Evolutionary conservation across 2,329 filamentous ascomycete species (phyloP).

Genomic region (Akanthomyces lecanii): DNA sequence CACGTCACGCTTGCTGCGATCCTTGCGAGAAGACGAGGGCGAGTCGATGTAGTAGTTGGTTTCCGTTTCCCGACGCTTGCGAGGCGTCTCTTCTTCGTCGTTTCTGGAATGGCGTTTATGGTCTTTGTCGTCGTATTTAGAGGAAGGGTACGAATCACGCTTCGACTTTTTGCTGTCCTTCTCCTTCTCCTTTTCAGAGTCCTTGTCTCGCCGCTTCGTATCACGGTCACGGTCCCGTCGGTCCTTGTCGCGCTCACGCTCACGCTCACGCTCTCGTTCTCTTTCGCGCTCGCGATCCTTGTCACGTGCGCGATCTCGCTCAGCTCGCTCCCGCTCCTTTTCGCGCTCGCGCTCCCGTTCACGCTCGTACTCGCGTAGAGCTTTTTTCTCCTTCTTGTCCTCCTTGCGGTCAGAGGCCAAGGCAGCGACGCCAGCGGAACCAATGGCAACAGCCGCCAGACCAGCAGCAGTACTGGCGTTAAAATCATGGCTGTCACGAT

Average conservation of each 20-base stretch:
- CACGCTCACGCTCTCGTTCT: constrained; percentile 21
- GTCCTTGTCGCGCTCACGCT: constrained; percentile 24
- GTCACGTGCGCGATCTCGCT: constrained; percentile 21
- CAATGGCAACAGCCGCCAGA: constrained; percentile 47
- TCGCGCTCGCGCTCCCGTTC: constrained; percentile 21
- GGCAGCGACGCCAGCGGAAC: constrained; percentile 40
- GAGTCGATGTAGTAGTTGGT: constrained; percentile 24
- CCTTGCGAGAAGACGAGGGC: constrained; percentile 23
- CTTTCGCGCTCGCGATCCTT: constrained; percentile 17
- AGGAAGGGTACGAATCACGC: constrained; percentile 26
- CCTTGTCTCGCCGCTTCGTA: constrained; percentile 20
- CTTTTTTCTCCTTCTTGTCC: constrained; percentile 22
- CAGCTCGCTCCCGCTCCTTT: constrained; percentile 14
- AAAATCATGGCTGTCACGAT: constrained; percentile 23
- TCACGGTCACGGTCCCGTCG: constrained; percentile 29
- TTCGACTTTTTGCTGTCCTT: constrained; percentile 27
- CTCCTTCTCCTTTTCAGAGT: constrained; percentile 18
- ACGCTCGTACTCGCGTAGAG: constrained; percentile 19
- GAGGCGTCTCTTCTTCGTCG: constrained; percentile 30
- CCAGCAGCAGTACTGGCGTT: constrained; percentile 45
- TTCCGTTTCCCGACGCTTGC: constrained; percentile 28
- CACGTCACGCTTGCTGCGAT: constrained; percentile 28
- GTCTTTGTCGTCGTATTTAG: constrained; percentile 27
- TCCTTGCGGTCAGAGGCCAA: constrained; percentile 26
- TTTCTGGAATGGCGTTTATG: constrained; percentile 29